Evolutionary conservation across 2,329 filamentous ascomycete species (phyloP), one percentile per base, ranked within the genome.

Genomic region (Neonectria coccinea): DNA sequence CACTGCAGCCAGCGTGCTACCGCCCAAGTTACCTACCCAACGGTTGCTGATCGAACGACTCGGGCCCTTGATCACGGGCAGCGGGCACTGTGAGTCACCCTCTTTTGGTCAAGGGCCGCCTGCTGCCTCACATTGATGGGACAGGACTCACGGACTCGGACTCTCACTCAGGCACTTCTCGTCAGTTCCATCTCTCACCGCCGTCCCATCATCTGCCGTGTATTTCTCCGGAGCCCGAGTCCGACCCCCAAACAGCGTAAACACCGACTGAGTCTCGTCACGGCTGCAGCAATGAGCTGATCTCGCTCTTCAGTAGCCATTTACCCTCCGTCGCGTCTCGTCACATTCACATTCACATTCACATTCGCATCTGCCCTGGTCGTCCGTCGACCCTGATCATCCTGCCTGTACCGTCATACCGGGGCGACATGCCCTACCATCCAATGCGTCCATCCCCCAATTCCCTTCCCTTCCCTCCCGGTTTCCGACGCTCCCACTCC

Each of bases 211-310:
- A 54, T 58, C 53, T 57, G 31, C 60, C 60, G 39, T 53, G 41
- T 45, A 31, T 39, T 48, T 18, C n/a, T n/a, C 41, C 41, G 31
- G 58, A 29, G 27, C n/a, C 29, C 54, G 48, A 48, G 58, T 45
- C 41, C 41, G 54, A 36, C 36, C 18, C 31, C 16, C 42, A 39
- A 62, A 45, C 47, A 52, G 59, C 47, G 36, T 39, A 57, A 33
- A 44, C 55, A 42, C 61, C 53, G 56, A 56, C 47, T 47, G 36
- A 48, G 48, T 65, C 51, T 65, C 50, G 56, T 64, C 44, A 59
- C 66, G 22, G 57, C 47, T 62, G 62, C 55, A 69, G 59, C 45
- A 60, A 67, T 72, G 68, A 70, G 56, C 68, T 72, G 70, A 72
- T 69, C 27, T n/a, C 16, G 14, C 18, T 31, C 16, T 39, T 42